Evolutionary conservation across 495 filamentous ascomycete species (phyloP).

Genomic region (Annulohypoxylon maeteangense): DNA sequence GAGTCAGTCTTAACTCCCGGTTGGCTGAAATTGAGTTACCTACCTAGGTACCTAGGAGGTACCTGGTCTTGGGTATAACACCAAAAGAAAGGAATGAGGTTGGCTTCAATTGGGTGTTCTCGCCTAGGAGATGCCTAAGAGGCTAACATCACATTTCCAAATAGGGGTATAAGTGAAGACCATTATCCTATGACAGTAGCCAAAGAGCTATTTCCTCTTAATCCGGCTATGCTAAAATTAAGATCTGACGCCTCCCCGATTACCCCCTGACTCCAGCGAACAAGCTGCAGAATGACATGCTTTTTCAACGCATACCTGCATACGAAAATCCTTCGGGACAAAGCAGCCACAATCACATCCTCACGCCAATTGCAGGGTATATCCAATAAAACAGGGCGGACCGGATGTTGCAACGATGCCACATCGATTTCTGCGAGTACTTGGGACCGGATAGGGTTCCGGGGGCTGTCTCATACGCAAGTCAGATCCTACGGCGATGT

Average conservation of each 20-base stretch:
- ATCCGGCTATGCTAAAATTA: not conserved
- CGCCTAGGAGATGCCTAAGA: not conserved
- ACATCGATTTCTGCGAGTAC: not conserved
- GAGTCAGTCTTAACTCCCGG: too few relatives aligned
- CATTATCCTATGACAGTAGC: not conserved
- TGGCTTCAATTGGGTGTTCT: not conserved
- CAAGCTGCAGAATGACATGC: not conserved
- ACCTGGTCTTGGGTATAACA: too few relatives aligned
- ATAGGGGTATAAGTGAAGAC: not conserved
- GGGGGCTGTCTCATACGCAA: not conserved
- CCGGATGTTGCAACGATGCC: not conserved
- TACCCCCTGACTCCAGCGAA: not conserved
- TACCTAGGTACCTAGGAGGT: too few relatives aligned
- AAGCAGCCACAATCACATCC: slow-evolving; percentile 6
- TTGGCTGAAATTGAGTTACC: too few relatives aligned
- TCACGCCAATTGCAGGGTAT: not conserved
- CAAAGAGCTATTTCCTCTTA: not conserved
- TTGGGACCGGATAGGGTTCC: not conserved
- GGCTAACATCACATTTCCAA: not conserved
- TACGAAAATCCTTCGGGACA: slow-evolving; percentile 1
- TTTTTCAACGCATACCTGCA: not conserved
- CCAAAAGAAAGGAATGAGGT: not conserved
- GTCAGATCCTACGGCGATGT: not conserved
- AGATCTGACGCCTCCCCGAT: not conserved
- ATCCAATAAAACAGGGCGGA: not conserved